Conservation (phyloP, 1,284 basidiomycete genomes). For the Malassezia restricta region DNA sequence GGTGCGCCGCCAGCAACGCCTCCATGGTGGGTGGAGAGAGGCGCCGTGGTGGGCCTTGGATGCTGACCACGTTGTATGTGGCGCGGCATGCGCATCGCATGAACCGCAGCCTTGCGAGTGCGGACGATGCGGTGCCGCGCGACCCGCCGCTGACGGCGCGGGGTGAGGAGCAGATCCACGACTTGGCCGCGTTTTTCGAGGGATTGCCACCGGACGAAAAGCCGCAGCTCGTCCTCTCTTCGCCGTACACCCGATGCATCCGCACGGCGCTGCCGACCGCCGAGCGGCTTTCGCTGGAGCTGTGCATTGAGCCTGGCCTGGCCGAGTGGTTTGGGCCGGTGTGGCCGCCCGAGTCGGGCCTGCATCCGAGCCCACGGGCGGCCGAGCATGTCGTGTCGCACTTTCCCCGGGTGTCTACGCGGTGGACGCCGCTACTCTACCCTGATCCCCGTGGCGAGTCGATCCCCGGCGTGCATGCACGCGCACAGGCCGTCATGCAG, state of each 20-base stretch:
- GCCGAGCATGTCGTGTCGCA: constrained; percentile 58
- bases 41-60: constrained; percentile 9
- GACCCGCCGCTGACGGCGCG: constrained; percentile 67
- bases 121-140: constrained; percentile 53
- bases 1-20: neutral
- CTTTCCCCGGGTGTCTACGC: constrained; percentile 51
- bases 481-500: constrained; percentile 53
- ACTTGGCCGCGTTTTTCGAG: constrained; percentile 57
- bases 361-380: constrained; percentile 22
- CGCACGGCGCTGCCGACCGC: constrained; percentile 63
- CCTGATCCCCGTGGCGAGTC: constrained; percentile 63
- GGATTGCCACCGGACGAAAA: constrained; percentile 57
- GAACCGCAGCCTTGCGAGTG: constrained; percentile 41
- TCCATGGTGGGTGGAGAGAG: neutral
- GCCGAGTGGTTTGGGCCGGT: constrained; percentile 75
- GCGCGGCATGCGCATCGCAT: constrained; percentile 54
- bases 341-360: constrained; percentile 50
- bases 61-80: constrained; percentile 64
- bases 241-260: constrained; percentile 61
- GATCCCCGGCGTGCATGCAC: constrained; percentile 56
- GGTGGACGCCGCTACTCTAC: constrained; percentile 54
- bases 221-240: constrained; percentile 58
- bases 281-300: constrained; percentile 55
- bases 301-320: constrained; percentile 64
- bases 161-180: constrained; percentile 64